Conservation (phyloP, 768 basidiomycete species). For the Tricholoma sp. region DNA sequence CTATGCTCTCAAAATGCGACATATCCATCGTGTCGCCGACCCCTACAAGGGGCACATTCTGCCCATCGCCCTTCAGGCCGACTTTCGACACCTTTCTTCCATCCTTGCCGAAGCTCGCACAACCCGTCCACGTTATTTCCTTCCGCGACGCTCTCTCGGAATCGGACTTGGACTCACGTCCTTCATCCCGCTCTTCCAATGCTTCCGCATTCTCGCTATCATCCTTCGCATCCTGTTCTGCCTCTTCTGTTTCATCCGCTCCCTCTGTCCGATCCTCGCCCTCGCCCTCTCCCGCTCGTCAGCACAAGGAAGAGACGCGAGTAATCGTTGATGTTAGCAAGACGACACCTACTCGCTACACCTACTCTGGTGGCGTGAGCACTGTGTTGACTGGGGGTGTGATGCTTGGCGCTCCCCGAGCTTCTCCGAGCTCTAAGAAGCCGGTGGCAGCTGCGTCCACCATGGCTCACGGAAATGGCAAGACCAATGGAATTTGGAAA, state of each 20-base stretch:
- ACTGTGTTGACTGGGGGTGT: slow-evolving; percentile 40
- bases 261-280: slow-evolving; percentile 16
- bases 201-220: slow-evolving; percentile 22
- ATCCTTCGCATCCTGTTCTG: slow-evolving; percentile 13
- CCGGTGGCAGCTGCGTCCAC: too few relatives aligned
- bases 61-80: background rate
- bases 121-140: slow-evolving; percentile 5
- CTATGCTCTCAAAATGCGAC: slow-evolving; percentile 24
- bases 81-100: slow-evolving; percentile 7
- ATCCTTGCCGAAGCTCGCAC: background rate
- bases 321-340: slow-evolving; percentile 22
- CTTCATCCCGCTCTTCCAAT: slow-evolving; percentile 36
- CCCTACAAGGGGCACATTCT: slow-evolving; percentile 27
- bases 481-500: background rate
- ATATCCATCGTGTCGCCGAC: slow-evolving; percentile 28
- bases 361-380: slow-evolving; percentile 39
- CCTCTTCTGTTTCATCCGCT: slow-evolving; percentile 27
- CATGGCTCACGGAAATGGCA: background rate
- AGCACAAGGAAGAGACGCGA: slow-evolving; percentile 3
- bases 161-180: slow-evolving; percentile 28
- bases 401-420: slow-evolving; percentile 30
- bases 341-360: slow-evolving; percentile 28
- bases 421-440: background rate
- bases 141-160: slow-evolving; percentile 14
- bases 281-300: slow-evolving; percentile 1